These are phyloP conservation scores for Pleurotus djamor DNA, from an alignment of 768 basidiomycete species.

Conservation along the genomic window DNA sequence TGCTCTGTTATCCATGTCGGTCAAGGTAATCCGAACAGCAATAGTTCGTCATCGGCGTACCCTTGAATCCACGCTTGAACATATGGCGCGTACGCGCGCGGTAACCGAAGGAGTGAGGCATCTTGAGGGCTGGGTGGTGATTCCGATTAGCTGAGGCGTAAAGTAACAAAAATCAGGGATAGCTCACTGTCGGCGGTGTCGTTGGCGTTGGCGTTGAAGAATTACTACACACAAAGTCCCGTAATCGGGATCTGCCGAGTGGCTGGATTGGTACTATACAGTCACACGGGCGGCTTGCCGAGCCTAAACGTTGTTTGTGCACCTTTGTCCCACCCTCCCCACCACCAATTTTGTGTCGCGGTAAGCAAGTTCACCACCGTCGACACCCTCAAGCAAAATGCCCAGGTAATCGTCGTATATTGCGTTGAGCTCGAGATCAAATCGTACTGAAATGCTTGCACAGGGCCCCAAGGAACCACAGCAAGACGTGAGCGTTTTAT, in stretches of 20 bases:
- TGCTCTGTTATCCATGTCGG: conserved; percentile 53
- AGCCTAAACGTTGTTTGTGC: conserved; percentile 34
- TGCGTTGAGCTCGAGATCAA: conserved; percentile 8
- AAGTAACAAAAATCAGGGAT: conserved; percentile 4
- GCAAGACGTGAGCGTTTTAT: conserved; percentile 83
- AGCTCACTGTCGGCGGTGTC: conserved; percentile 53
- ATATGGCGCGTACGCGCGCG: conserved; percentile 99
- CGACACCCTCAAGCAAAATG: conserved; percentile 71
- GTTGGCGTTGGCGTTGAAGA: conserved; percentile 42
- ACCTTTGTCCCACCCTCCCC: conserved; percentile 25
- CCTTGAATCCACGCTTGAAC: conserved; percentile 99
- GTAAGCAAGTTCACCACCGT: conserved; percentile 24
- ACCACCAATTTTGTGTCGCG: conserved; percentile 18
- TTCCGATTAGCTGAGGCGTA: not conserved
- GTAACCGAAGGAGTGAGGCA: conserved; percentile 99
- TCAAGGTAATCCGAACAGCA: conserved; percentile 5
- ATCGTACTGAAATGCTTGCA: conserved; percentile 28
- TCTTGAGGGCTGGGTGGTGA: conserved; percentile 56
- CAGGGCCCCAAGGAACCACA: conserved; percentile 91
- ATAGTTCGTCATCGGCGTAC: conserved; percentile 40
- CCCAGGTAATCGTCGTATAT: conserved; percentile 62
- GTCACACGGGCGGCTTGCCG: conserved; percentile 38
- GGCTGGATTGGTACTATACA: conserved; percentile 63
- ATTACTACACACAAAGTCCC: conserved; percentile 21
- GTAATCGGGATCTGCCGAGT: conserved; percentile 57